Conservation (phyloP, 768 basidiomycete genomes). For the Steccherinum ochraceum region DNA sequence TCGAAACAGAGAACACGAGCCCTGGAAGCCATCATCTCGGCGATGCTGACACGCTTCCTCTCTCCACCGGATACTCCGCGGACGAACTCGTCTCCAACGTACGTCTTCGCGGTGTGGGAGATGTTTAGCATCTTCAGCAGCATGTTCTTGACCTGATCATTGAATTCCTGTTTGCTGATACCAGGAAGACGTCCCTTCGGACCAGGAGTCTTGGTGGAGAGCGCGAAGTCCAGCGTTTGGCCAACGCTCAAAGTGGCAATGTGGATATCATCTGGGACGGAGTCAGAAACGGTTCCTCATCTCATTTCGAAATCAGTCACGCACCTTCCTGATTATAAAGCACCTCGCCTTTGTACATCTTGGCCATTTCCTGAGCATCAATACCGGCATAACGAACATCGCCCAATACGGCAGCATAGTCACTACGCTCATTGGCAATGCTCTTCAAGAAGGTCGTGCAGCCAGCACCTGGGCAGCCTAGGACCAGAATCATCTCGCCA, state of each 20-base stretch:
- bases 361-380: slow-evolving; percentile 65
- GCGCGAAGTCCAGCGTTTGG: slow-evolving; percentile 67
- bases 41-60: slow-evolving; percentile 75
- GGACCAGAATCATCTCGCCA: slow-evolving; percentile 82
- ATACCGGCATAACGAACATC: slow-evolving; percentile 83
- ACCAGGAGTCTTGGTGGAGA: slow-evolving; percentile 71
- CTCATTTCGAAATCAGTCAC: too few relatives aligned
- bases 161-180: slow-evolving; percentile 53
- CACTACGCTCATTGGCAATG: slow-evolving; percentile 69
- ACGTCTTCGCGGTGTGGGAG: slow-evolving; percentile 67
- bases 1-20: slow-evolving; percentile 82
- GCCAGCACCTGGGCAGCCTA: slow-evolving; percentile 79
- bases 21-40: slow-evolving; percentile 81
- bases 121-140: slow-evolving; percentile 80
- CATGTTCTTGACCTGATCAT: slow-evolving; percentile 49
- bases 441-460: slow-evolving; percentile 84
- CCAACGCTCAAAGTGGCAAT: slow-evolving; percentile 77
- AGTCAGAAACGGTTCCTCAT: too few relatives aligned
- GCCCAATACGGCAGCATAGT: slow-evolving; percentile 58
- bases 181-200: slow-evolving; percentile 67
- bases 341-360: slow-evolving; percentile 73
- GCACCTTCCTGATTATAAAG: slow-evolving; percentile 73
- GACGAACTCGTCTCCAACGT: slow-evolving; percentile 84
- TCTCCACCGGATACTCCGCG: slow-evolving; percentile 79
- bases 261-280: slow-evolving; percentile 64